Evolutionary conservation across 495 filamentous ascomycete species (phyloP).

Genomic region (Lasiosphaeria miniovina): DNA sequence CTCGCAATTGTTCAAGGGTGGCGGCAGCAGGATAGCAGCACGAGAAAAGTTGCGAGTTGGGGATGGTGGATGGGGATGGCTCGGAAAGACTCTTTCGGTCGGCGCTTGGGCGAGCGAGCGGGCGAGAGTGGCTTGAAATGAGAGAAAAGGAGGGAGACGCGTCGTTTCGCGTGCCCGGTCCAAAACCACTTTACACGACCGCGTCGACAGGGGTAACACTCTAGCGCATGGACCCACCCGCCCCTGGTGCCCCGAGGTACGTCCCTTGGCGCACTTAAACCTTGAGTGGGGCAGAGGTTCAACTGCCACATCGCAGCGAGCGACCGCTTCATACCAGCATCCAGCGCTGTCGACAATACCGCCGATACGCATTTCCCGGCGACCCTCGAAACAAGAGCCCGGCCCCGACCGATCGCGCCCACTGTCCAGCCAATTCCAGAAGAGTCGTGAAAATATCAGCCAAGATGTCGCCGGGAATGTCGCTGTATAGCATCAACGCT

Average conservation of each 20-base stretch:
- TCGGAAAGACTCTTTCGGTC: too few relatives aligned
- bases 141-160: conserved; percentile 22
- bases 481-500: conserved; percentile 88
- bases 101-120: not conserved
- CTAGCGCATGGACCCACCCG: conserved; percentile 20
- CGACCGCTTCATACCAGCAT: conserved; percentile 20
- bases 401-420: too few relatives aligned
- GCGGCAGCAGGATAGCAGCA: not conserved
- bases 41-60: not conserved
- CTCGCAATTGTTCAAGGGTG: conserved; percentile 1
- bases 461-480: conserved; percentile 58
- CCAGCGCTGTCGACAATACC: conserved; percentile 2
- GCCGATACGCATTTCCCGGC: not conserved
- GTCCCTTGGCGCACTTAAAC: conserved; percentile 12
- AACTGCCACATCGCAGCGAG: conserved; percentile 31
- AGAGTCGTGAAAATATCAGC: not conserved
- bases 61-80: not conserved
- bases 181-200: conserved; percentile 27
- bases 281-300: conserved; percentile 17
- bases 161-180: conserved; percentile 19
- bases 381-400: too few relatives aligned
- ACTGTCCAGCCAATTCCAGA: too few relatives aligned
- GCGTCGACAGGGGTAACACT: conserved; percentile 16
- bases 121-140: conserved; percentile 11
- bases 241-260: conserved; percentile 19